phyloP scores from a whole-genome alignment of 2,329 filamentous ascomycete genomes.

The Fusarium longipes region DNA sequence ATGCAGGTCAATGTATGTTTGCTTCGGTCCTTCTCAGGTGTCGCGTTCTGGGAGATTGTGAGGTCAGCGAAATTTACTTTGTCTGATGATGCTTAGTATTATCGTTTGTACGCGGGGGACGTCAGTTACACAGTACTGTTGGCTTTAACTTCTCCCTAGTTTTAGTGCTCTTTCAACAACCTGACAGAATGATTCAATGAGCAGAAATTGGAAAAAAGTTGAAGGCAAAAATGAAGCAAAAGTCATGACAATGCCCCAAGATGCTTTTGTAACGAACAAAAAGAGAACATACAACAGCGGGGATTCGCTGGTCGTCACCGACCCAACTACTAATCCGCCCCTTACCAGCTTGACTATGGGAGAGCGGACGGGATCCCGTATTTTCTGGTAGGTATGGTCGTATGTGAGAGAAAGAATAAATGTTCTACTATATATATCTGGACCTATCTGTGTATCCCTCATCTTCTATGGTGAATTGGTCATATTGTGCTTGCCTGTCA shows the following conservation, averaged over 20 bases:
- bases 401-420: background rate
- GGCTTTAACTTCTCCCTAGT: no score
- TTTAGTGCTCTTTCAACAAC: no score
- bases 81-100: background rate
- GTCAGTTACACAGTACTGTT: background rate
- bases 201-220: no score
- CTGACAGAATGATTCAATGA: no score
- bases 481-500: no score
- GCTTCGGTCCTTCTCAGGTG: background rate
- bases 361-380: background rate
- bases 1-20: fast-evolving
- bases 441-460: no score
- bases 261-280: no score
- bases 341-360: background rate
- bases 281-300: no score
- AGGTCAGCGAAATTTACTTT: background rate
- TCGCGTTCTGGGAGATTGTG: background rate
- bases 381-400: background rate
- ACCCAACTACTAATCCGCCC: no score
- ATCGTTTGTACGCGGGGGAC: background rate
- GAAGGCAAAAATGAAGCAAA: background rate
- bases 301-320: no score
- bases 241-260: no score
- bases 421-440: background rate
- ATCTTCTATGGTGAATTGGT: no score